Conservation (phyloP, 768 basidiomycete species). For the Clathrus columnatus region DNA sequence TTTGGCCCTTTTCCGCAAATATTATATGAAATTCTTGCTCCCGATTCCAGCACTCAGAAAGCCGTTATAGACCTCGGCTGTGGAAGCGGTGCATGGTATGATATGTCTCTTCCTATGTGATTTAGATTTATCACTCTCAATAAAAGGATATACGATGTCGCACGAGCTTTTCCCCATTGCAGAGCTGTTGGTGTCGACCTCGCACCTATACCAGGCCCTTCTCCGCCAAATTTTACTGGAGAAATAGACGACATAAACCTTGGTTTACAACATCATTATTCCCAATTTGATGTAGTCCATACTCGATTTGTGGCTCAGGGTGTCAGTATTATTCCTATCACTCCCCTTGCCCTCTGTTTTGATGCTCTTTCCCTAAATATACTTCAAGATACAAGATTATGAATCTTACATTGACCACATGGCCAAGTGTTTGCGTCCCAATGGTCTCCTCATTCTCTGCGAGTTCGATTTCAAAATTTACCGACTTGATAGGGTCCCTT, state of each 20-base stretch:
- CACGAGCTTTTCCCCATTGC: conserved; percentile 62
- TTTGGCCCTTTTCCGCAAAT: conserved; percentile 62
- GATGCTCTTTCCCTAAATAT: conserved; percentile 13
- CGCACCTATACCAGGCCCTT: conserved; percentile 36
- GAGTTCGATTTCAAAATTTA: conserved; percentile 68
- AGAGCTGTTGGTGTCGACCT: conserved; percentile 46
- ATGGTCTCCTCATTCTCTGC: conserved; percentile 54
- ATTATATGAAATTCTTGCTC: conserved; percentile 48
- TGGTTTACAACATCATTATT: conserved; percentile 74
- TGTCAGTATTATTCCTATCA: conserved; percentile 33
- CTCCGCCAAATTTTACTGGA: conserved; percentile 66
- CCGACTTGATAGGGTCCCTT: conserved; percentile 36
- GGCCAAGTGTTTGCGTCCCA: conserved; percentile 54
- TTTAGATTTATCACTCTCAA: conserved; percentile 9
- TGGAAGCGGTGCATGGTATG: conserved; percentile 70
- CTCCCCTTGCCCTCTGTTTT: conserved; percentile 13
- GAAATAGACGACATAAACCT: conserved; percentile 83
- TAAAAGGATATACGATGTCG: conserved; percentile 65
- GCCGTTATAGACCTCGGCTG: conserved; percentile 68
- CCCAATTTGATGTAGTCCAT: conserved; percentile 69
- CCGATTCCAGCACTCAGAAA: conserved; percentile 50
- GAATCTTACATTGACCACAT: conserved; percentile 56
- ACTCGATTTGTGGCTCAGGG: conserved; percentile 64
- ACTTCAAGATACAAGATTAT: conserved; percentile 58
- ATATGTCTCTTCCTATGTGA: conserved; percentile 1